A percentile compares a stretch with the other conserved stretches of the same genome.
phyloP scores from a whole-genome alignment of 75 land plant genomes.

The Picea glauca region DNA sequence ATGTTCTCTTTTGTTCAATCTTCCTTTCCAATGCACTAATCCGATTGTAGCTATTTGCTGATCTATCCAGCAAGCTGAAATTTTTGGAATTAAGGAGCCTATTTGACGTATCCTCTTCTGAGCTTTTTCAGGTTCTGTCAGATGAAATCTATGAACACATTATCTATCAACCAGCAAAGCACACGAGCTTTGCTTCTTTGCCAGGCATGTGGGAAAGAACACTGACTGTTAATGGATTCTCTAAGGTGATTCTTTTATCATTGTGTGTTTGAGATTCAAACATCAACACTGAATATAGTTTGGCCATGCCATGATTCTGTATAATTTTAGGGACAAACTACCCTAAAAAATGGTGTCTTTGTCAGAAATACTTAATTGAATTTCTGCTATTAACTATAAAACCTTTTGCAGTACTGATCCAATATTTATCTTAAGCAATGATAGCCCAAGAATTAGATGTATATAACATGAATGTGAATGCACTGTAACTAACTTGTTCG shows the following conservation, averaged over 20 bases:
- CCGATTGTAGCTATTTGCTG: not conserved
- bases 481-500: not conserved
- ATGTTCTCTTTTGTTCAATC: not conserved
- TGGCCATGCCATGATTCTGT: not conserved
- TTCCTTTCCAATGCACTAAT: not conserved
- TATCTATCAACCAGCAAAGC: slow-evolving; percentile 87
- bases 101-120: not conserved
- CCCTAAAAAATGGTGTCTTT: not conserved
- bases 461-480: not conserved
- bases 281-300: not conserved
- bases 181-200: slow-evolving; percentile 95
- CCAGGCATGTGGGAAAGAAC: slow-evolving; percentile 99
- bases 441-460: not conserved
- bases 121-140: slow-evolving; percentile 66
- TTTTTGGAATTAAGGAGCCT: not conserved
- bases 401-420: not conserved
- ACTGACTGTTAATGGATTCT: slow-evolving; percentile 94
- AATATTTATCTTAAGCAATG: not conserved
- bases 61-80: not conserved
- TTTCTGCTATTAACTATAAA: not conserved
- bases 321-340: not conserved
- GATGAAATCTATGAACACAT: slow-evolving; percentile 99
- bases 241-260: slow-evolving; percentile 58
- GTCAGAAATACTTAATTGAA: not conserved
- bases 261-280: not conserved